Conservation (phyloP, 345 rosid genomes). For the Trapa incisa region DNA sequence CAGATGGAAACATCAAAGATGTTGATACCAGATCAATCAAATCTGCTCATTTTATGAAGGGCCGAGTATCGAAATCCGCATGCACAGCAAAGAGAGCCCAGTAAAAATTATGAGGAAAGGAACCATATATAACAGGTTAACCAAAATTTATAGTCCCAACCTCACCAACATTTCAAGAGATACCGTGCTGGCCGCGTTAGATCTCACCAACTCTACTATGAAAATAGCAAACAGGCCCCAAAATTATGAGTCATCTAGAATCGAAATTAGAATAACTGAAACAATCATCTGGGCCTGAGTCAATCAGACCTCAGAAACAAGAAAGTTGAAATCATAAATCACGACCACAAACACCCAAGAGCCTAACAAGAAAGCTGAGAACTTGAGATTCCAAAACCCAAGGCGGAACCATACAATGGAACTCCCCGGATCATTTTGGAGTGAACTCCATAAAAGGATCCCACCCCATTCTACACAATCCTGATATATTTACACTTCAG, state of each 20-base stretch:
- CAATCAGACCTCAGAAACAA: neutral
- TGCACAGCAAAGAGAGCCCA: neutral
- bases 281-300: neutral
- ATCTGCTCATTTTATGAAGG: neutral
- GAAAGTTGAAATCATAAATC: neutral
- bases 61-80: neutral
- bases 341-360: neutral
- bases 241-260: neutral
- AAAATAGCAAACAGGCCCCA: neutral
- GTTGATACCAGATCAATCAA: neutral
- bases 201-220: neutral
- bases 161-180: neutral
- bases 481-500: neutral
- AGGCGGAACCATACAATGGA: neutral
- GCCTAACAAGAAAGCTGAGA: neutral
- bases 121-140: neutral
- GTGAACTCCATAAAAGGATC: neutral
- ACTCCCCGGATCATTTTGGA: neutral
- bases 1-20: neutral
- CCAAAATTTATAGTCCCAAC: too few species aligned
- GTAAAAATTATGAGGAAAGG: neutral
- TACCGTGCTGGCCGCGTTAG: neutral
- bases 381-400: neutral
- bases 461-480: neutral
- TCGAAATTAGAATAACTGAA: neutral